Evolutionary conservation across 345 rosid genomes (phyloP), one percentile per base, ranked within the genome.

Genomic region (Populus alba): DNA sequence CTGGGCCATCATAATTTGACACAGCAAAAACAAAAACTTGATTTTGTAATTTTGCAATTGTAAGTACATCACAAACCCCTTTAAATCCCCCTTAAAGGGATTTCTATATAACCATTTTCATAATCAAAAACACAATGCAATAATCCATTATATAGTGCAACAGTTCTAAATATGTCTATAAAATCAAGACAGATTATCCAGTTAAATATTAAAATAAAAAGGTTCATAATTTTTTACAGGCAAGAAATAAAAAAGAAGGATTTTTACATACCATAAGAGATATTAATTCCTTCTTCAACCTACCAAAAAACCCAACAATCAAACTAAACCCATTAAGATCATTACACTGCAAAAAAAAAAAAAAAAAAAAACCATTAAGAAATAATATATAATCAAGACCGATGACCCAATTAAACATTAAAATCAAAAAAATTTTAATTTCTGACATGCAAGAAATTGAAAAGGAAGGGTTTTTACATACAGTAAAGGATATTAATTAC

Each of bases 211-310:
- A 9, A 29, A 53, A n/a, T 23, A 13, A 25, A 66, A 27, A 66
- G 20, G 29, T 23, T 15, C 15, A 38, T 33, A 23, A 5, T 9
- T 9, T 1, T 4, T 22, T 70, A 38, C 37, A 27, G 5, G 2
- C 25, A 76, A 57, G 9, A 35, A 51, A 45, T 7, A 13, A 17
- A 6, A 39, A 66, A 2, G 53, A 71, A 29, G 15, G 25, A 51
- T 70, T 41, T 39, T 41, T 3, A 35, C 78, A 29, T 73, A 77
- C 84, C 81, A 81, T 81, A 7, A 81, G 78, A 62, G 84, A 73
- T 81, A 81, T 77, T 33, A 81, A 73, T 77, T 81, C 81, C 75
- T 77, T 77, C 81, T 81, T 81, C 29, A 81, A 73, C 81, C 84
- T 33, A 33, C 5, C 35, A 33, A 33, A 33, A 33, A 31, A 33